phyloP scores from a whole-genome alignment of 148 eudicot species.

The Limonium bicolor region DNA sequence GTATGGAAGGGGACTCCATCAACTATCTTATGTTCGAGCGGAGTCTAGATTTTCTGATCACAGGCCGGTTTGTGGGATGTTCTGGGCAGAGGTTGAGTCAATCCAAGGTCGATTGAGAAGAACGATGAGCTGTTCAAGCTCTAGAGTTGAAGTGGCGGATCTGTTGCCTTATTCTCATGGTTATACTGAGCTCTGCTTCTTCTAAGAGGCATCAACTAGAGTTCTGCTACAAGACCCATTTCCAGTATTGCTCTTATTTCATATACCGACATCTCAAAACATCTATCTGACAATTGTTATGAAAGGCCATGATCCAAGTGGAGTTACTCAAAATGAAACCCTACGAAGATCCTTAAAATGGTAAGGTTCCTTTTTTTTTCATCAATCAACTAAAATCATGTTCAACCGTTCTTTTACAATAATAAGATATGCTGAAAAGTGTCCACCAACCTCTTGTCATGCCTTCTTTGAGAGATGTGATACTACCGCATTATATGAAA shows the following conservation, averaged over 20 bases:
- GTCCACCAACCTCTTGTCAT: no score
- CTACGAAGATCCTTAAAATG: not conserved
- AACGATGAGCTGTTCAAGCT: constrained; percentile 58
- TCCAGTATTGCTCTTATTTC: constrained; percentile 17
- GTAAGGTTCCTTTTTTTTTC: not conserved
- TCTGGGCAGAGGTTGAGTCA: constrained; percentile 89
- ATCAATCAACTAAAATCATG: no score
- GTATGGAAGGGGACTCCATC: constrained; percentile 82
- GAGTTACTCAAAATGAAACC: not conserved
- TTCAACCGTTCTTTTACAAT: no score
- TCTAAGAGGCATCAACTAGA: constrained; percentile 18
- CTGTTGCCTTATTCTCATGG: constrained; percentile 74
- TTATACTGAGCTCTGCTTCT: constrained; percentile 88
- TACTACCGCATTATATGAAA: no score
- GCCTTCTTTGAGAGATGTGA: no score
- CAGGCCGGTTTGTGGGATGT: constrained; percentile 69
- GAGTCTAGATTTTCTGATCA: constrained; percentile 91
- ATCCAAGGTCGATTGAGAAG: constrained; percentile 47
- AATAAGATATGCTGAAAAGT: no score
- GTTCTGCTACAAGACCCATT: not conserved
- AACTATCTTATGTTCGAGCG: constrained; percentile 73
- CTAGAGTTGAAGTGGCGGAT: constrained; percentile 65
- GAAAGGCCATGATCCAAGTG: not conserved
- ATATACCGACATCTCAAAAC: not conserved
- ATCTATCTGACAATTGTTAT: no score